Base-by-base conservation (phyloP, 2,329 filamentous ascomycete genomes). In the Scedosporium apiospermum region DNA sequence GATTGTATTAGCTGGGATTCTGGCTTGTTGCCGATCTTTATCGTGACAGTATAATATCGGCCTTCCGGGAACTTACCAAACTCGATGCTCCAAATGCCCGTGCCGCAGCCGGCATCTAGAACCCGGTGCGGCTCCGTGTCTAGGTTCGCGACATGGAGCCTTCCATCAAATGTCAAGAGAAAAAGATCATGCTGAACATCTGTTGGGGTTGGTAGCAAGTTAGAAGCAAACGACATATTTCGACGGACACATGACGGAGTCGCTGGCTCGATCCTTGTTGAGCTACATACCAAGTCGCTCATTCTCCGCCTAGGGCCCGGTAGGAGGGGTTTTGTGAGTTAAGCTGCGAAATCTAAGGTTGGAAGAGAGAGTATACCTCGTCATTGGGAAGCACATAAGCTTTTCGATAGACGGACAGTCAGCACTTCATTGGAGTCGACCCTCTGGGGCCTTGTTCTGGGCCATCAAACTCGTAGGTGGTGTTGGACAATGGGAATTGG, bases 81-180 rank as follows among this genome's bases (percentile, higher is more conserved):
- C 34, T 74, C 71, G 1, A 72, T 67, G 14, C 70, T 68, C 72
- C 71, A 74, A 41, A 69, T 65, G 5, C 72, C 72, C 0, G 71
- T 73, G 1, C 72, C 72, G 1, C 69, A 72, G 21, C 72, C 72
- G 5, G 71, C 64, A 55, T 74, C 72, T 12, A 74, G 65, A 18
- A 70, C 70, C 6, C 69, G 64, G 4, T 65, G 63, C 14, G 41
- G 64, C 26, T 62, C 51, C 55, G 64, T 59, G 14, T 64, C 63
- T 10, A 61, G 61, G 38, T 68, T 64, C 18, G 67, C 66, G 9
- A 70, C 21, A 10, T 67, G 62, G 23, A 71, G 65, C 27, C 66
- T 65, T 26, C 66, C 66, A 26, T 70, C 66, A n/a, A 69, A 66
- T 1, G 69, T 70, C 46, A 70, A 62, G 44, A 63, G 64, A 21